Evolutionary conservation across 2,329 filamentous ascomycete species (phyloP).

Genomic region (Boeremia lycopersici): DNA sequence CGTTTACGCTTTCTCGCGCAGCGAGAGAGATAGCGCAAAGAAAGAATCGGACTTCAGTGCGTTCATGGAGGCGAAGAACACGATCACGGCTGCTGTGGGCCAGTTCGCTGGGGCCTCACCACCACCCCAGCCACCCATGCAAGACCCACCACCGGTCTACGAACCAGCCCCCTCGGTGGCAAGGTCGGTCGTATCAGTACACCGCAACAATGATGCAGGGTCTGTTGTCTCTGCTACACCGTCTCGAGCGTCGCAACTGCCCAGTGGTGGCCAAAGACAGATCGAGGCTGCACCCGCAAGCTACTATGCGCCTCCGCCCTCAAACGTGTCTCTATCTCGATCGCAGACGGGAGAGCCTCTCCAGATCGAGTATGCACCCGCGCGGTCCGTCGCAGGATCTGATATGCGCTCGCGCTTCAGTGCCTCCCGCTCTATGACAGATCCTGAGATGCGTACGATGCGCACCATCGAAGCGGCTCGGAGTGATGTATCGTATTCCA

Average conservation of each 20-base stretch:
- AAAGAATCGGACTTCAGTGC: conserved; percentile 51
- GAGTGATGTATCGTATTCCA: conserved; percentile 24
- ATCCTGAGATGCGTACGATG: conserved; percentile 37
- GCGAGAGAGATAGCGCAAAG: conserved; percentile 57
- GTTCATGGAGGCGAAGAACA: conserved; percentile 41
- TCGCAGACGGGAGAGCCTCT: conserved; percentile 30
- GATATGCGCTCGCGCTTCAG: conserved; percentile 31
- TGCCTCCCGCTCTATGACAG: conserved; percentile 39
- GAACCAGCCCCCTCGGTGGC: conserved; percentile 30
- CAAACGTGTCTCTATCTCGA: conserved; percentile 35
- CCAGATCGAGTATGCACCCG: conserved; percentile 46
- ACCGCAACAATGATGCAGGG: conserved; percentile 48
- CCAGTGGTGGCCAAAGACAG: conserved; percentile 37
- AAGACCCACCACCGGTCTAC: conserved; percentile 42
- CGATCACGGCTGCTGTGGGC: conserved; percentile 36
- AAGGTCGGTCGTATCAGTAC: conserved; percentile 25
- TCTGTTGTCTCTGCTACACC: conserved; percentile 40
- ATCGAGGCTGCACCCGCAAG: conserved; percentile 49
- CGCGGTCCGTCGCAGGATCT: conserved; percentile 38
- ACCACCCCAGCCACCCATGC: conserved; percentile 31
- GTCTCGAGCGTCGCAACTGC: conserved; percentile 24
- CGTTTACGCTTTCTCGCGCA: conserved; percentile 74
- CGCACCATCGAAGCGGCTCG: conserved; percentile 30
- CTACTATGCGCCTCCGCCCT: conserved; percentile 44
- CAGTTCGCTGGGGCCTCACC: conserved; percentile 38